Percentiles rank a stretch among this genome's conserved stretches.
Conservation (phyloP, 1,284 basidiomycete genomes). For the Stereum hirsutum region DNA sequence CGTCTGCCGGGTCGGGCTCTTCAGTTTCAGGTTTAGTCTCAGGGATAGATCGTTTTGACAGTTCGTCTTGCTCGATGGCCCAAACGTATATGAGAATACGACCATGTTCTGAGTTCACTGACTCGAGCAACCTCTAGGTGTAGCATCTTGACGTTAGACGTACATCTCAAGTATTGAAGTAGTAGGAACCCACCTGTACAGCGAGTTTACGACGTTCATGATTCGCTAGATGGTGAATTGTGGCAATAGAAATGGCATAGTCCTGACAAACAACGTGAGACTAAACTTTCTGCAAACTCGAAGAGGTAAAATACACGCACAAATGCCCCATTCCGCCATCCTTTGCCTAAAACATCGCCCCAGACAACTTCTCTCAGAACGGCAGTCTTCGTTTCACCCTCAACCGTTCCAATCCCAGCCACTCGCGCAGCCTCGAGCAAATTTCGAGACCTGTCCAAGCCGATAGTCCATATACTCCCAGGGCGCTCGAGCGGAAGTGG, state of each 20-base stretch:
- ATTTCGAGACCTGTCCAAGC: constrained; percentile 75
- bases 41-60: constrained; percentile 67
- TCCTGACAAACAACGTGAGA: constrained; percentile 42
- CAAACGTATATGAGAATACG: constrained; percentile 95
- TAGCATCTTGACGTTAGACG: background rate
- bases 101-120: constrained; percentile 56
- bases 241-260: constrained; percentile 92
- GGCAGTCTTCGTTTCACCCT: too few relatives aligned
- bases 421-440: constrained; percentile 67
- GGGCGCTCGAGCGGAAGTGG: constrained; percentile 51
- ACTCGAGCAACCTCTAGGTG: constrained; percentile 52
- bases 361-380: constrained; percentile 75
- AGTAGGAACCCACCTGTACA: constrained; percentile 45
- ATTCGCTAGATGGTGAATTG: constrained; percentile 89
- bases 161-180: background rate
- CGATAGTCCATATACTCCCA: constrained; percentile 62
- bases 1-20: too few relatives aligned
- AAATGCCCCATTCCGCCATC: constrained; percentile 71
- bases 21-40: constrained; percentile 1
- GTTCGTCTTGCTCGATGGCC: constrained; percentile 89
- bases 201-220: constrained; percentile 60
- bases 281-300: background rate
- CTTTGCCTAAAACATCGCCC: constrained; percentile 60
- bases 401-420: constrained; percentile 34
- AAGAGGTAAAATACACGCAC: constrained; percentile 55